Evolutionary conservation across 2,329 filamentous ascomycete genomes (phyloP).

Genomic region (Neopestalotiopsis rosae): DNA sequence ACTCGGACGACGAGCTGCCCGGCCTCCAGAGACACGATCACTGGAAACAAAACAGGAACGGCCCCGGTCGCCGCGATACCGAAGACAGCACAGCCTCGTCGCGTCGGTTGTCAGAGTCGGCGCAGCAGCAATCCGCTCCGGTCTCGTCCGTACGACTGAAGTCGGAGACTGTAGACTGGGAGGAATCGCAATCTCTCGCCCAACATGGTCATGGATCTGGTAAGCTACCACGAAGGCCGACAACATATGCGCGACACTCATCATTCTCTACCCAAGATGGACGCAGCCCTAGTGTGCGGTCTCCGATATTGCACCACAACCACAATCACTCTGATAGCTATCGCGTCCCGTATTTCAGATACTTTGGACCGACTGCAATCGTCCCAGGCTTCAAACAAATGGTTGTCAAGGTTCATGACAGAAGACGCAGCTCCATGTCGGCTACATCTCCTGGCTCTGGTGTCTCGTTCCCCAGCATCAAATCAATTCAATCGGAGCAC

Average conservation of each 20-base stretch:
- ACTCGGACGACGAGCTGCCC: slow-evolving; percentile 39
- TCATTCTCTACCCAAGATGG: slow-evolving; percentile 48
- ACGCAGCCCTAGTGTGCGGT: slow-evolving; percentile 45
- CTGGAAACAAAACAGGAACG: slow-evolving; percentile 32
- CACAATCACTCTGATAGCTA: slow-evolving; percentile 60
- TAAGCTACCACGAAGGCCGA: slow-evolving; percentile 27
- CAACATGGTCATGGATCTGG: slow-evolving; percentile 31
- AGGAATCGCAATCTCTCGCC: slow-evolving; percentile 27
- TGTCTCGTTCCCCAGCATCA: slow-evolving; percentile 36
- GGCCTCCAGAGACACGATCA: slow-evolving; percentile 32
- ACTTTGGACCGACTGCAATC: slow-evolving; percentile 90
- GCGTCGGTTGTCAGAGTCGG: slow-evolving; percentile 30
- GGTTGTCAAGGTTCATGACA: slow-evolving; percentile 77
- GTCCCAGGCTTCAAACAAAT: slow-evolving; percentile 93
- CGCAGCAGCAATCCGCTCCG: slow-evolving; percentile 27
- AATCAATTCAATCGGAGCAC: slow-evolving; percentile 48
- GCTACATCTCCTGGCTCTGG: slow-evolving; percentile 54
- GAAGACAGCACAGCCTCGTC: slow-evolving; percentile 27
- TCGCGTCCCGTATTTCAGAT: slow-evolving; percentile 86
- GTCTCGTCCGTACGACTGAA: slow-evolving; percentile 30
- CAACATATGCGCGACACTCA: slow-evolving; percentile 35
- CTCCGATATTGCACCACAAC: slow-evolving; percentile 53
- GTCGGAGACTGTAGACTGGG: slow-evolving; percentile 37
- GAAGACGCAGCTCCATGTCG: slow-evolving; percentile 66
- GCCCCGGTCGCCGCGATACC: slow-evolving; percentile 30